Conservation (phyloP, 2,329 filamentous ascomycete genomes). For the Fusarium chaquense region DNA sequence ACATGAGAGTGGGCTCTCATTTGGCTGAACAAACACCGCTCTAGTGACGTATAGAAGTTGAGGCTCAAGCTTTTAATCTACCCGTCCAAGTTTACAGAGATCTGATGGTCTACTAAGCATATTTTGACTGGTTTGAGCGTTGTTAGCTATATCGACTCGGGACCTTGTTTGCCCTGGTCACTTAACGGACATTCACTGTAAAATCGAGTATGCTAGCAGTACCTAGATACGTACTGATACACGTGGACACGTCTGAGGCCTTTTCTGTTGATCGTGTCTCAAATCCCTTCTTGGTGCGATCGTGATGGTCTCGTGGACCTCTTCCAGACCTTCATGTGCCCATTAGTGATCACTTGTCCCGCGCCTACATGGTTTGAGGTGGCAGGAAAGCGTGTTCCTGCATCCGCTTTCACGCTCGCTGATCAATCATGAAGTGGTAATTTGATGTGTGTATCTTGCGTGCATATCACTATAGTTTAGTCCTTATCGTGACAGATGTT, state of each 20-base stretch:
- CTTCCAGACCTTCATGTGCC: conserved; percentile 34
- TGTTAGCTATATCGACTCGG: neutral
- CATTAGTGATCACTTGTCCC: conserved; percentile 31
- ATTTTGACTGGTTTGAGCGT: neutral
- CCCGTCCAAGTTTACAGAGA: neutral
- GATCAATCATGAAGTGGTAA: conserved; percentile 8
- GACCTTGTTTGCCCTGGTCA: neutral
- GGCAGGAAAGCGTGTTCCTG: conserved; percentile 4
- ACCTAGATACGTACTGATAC: conserved; percentile 14
- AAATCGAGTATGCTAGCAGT: neutral
- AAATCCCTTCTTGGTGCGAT: conserved; percentile 25
- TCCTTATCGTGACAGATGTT: conserved; percentile 19
- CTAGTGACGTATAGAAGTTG: conserved; percentile 5
- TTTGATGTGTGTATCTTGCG: conserved; percentile 19
- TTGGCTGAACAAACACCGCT: conserved; percentile 4
- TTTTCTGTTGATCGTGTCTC: conserved; percentile 29
- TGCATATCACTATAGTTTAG: conserved; percentile 21
- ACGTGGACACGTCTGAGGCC: conserved; percentile 28
- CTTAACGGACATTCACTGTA: neutral
- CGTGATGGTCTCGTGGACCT: conserved; percentile 37
- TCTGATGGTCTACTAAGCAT: neutral
- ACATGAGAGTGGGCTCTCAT: neutral
- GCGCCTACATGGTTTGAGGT: neutral
- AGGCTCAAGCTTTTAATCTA: conserved; percentile 2
- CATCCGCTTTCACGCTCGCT: neutral